phyloP scores from a whole-genome alignment of 768 basidiomycete species.

The Lactarius tabidus region DNA sequence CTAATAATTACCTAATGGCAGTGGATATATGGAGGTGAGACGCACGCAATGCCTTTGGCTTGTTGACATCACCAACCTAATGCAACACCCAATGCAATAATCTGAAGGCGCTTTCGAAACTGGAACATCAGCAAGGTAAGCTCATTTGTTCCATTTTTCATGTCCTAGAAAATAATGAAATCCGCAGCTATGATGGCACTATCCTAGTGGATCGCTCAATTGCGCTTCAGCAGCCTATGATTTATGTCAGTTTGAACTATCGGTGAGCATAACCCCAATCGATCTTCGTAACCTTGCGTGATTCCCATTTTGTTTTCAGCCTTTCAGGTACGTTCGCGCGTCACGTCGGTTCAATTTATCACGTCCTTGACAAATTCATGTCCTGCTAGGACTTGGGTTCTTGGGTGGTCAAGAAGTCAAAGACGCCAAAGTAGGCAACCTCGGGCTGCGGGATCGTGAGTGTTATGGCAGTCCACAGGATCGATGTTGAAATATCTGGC shows the following conservation, averaged over 20 bases:
- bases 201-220: conserved; percentile 28
- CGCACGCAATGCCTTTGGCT: background rate
- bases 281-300: background rate
- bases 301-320: background rate
- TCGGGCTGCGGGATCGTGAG: conserved; percentile 63
- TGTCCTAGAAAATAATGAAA: background rate
- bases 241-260: conserved; percentile 31
- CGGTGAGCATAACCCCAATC: conserved; percentile 12
- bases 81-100: background rate
- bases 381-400: conserved; percentile 44
- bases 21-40: conserved; percentile 29
- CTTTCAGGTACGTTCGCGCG: conserved; percentile 8
- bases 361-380: too few relatives aligned
- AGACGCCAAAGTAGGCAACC: conserved; percentile 51
- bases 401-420: conserved; percentile 48
- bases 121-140: background rate
- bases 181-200: background rate
- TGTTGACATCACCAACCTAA: background rate
- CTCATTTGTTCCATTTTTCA: background rate
- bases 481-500: background rate
- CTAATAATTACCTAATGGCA: background rate
- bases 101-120: background rate
- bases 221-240: conserved; percentile 24
- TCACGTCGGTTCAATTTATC: background rate
- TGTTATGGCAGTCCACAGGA: background rate